phyloP scores from a whole-genome alignment of 371 early-diverging fungal species.

The Mycotypha africana region DNA sequence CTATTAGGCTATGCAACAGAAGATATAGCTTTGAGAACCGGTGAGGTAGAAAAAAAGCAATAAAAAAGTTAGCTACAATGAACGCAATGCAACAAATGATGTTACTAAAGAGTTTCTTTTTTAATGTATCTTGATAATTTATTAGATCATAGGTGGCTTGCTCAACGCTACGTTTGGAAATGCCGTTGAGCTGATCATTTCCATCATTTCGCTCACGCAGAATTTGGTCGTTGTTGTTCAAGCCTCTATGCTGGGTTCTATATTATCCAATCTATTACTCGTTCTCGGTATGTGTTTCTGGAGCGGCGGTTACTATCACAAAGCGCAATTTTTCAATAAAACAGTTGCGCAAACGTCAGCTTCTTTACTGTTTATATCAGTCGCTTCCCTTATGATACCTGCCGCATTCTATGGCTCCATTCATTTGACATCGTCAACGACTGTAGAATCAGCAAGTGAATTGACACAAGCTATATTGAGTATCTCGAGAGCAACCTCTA shows the following conservation, averaged over 20 bases:
- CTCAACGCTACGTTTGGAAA: slow-evolving; percentile 85
- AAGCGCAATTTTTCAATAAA: slow-evolving; percentile 68
- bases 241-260: slow-evolving; percentile 82
- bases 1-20: slow-evolving; percentile 51
- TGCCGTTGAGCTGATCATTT: slow-evolving; percentile 81
- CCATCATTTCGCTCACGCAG: slow-evolving; percentile 70
- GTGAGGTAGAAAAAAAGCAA: slow-evolving; percentile 36
- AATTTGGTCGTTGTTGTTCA: slow-evolving; percentile 79
- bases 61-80: too few species aligned
- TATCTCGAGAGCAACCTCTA: slow-evolving; percentile 66
- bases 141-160: slow-evolving; percentile 79
- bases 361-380: slow-evolving; percentile 70
- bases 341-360: slow-evolving; percentile 78
- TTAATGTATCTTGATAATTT: too few species aligned
- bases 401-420: slow-evolving; percentile 65
- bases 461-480: slow-evolving; percentile 39
- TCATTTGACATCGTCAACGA: slow-evolving; percentile 4
- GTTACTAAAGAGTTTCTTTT: too few species aligned
- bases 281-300: slow-evolving; percentile 78
- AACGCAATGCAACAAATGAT: too few species aligned
- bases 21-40: slow-evolving; percentile 63
- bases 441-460: background rate
- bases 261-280: slow-evolving; percentile 80
- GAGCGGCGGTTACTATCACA: slow-evolving; percentile 65
- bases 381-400: slow-evolving; percentile 72